Percentiles rank a stretch among this genome's conserved stretches.
phyloP scores from a whole-genome alignment of 1,284 basidiomycete species.

The Stygiomarasmius scandens region DNA sequence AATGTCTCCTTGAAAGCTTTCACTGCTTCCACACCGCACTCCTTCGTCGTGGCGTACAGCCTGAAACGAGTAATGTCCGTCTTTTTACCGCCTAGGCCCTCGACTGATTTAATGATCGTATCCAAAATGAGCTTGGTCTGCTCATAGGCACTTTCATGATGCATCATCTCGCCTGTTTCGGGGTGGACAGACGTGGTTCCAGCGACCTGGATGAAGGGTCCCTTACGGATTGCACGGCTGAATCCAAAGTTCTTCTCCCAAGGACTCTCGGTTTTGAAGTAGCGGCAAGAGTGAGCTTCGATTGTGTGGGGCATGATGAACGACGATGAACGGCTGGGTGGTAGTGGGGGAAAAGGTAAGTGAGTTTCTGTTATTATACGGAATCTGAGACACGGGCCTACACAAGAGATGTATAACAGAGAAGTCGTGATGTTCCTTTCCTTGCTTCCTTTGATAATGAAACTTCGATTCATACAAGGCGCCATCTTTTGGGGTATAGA shows the following conservation, averaged over 20 bases:
- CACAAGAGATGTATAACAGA: too few species aligned
- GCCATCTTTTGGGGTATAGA: too few species aligned
- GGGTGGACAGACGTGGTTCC: slow-evolving; percentile 53
- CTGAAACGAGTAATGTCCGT: slow-evolving; percentile 48
- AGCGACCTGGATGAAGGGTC: slow-evolving; percentile 52
- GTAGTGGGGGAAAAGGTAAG: too few species aligned
- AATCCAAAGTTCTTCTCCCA: slow-evolving; percentile 52
- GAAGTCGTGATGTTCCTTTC: too few species aligned
- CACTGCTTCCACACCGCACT: slow-evolving; percentile 45
- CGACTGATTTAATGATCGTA: slow-evolving; percentile 44
- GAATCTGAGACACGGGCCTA: too few species aligned
- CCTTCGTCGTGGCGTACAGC: slow-evolving; percentile 47
- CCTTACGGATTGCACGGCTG: slow-evolving; percentile 49
- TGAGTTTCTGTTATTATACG: too few species aligned
- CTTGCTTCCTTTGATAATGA: too few species aligned
- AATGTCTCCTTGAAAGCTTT: slow-evolving; percentile 46
- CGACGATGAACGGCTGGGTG: not conserved
- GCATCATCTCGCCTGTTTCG: slow-evolving; percentile 38
- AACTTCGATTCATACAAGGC: too few species aligned
- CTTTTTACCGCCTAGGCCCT: slow-evolving; percentile 41
- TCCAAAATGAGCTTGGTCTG: slow-evolving; percentile 45
- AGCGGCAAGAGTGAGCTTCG: slow-evolving; percentile 1
- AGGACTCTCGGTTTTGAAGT: slow-evolving; percentile 43
- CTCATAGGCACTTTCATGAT: slow-evolving; percentile 45
- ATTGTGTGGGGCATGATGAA: not conserved